These are phyloP conservation scores for Globisporangium viniferum DNA, from an alignment of 352 stramenopile genomes.

Conservation along the genomic window DNA sequence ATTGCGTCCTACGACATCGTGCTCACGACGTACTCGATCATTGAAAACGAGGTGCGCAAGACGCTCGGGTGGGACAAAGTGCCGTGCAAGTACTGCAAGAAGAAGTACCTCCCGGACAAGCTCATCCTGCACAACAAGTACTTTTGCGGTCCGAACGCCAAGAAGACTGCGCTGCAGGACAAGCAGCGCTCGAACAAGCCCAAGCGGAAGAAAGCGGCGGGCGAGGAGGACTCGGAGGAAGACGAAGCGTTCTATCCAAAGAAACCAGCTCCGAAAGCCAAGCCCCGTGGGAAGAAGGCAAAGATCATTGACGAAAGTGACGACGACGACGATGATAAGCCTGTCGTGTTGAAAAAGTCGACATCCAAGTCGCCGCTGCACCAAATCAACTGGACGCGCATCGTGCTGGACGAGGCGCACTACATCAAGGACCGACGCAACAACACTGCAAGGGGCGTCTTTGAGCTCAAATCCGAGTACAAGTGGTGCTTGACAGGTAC, in stretches of 20 bases:
- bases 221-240: constrained; percentile 49
- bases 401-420: constrained; percentile 97
- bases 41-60: constrained; percentile 90
- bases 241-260: constrained; percentile 41
- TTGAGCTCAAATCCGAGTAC: constrained; percentile 94
- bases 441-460: constrained; percentile 96
- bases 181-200: constrained; percentile 67
- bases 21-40: constrained; percentile 97
- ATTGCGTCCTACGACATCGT: constrained; percentile 97
- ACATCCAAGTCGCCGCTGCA: constrained; percentile 86
- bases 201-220: constrained; percentile 50
- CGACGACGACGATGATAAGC: constrained; percentile 31
- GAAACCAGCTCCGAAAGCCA: constrained; percentile 40
- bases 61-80: constrained; percentile 72
- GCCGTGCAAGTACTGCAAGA: constrained; percentile 95
- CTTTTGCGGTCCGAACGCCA: constrained; percentile 96
- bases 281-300: constrained; percentile 30
- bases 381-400: constrained; percentile 94
- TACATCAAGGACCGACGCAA: constrained; percentile 93
- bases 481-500: constrained; percentile 97
- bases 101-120: constrained; percentile 92
- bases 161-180: constrained; percentile 92
- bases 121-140: constrained; percentile 95
- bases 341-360: constrained; percentile 26
- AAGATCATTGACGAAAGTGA: constrained; percentile 29